These are phyloP conservation scores for Lactarius psammicola DNA, from an alignment of 768 basidiomycete species.

Conservation along the genomic window DNA sequence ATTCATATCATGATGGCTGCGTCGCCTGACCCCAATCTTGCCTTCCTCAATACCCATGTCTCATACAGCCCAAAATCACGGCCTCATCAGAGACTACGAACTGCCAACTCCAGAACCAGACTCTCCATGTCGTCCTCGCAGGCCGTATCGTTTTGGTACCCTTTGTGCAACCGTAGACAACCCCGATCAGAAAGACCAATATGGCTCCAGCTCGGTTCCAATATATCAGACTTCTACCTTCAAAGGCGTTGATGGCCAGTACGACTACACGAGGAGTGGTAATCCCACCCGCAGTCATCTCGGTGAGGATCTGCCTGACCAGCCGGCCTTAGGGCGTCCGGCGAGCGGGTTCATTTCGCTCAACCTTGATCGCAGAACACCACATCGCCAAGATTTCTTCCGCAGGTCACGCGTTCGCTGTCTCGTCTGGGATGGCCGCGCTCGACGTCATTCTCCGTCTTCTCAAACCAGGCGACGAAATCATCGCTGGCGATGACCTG, in stretches of 20 bases:
- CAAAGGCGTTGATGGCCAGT: conserved; percentile 87
- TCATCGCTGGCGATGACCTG: conserved; percentile 95
- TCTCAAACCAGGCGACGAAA: conserved; percentile 92
- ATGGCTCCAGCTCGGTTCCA: conserved; percentile 90
- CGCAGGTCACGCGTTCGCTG: conserved; percentile 83
- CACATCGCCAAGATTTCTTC: conserved; percentile 97
- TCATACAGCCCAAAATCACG: conserved; percentile 7
- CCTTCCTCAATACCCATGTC: conserved; percentile 13
- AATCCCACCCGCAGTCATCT: conserved; percentile 96
- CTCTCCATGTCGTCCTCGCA: conserved; percentile 62
- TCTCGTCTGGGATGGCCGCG: conserved; percentile 98
- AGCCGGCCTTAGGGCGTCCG: not conserved
- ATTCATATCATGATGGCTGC: not conserved
- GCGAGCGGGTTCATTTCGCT: not conserved
- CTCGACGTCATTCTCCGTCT: conserved; percentile 92
- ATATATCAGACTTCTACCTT: conserved; percentile 99
- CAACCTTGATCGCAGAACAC: conserved; percentile 59
- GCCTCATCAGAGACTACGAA: conserved; percentile 40
- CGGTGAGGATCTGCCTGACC: conserved; percentile 49
- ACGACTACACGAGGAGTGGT: conserved; percentile 93
- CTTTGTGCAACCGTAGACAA: conserved; percentile 91
- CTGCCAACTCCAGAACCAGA: conserved; percentile 83
- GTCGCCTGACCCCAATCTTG: not conserved
- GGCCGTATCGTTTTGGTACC: conserved; percentile 87
- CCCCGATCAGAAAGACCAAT: conserved; percentile 90